Evolutionary conservation across 805 yeast species (phyloP), one percentile per base, ranked within the genome.

Genomic region (Metschnikowia baotianmanensis): DNA sequence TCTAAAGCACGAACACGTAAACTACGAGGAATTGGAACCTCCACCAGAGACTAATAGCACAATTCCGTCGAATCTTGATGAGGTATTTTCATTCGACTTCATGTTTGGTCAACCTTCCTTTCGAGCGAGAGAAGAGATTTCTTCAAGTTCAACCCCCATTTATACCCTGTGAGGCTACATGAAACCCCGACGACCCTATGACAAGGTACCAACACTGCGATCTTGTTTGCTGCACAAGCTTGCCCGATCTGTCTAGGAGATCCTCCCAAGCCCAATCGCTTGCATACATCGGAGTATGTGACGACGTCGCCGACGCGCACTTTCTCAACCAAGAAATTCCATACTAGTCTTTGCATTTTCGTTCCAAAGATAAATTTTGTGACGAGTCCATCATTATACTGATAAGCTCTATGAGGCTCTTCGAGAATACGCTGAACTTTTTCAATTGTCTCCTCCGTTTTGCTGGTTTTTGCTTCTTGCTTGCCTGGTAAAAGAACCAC

Each of bases 131-230:
- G 37, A 21, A 51, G 46, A 31, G 27, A 38, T 29, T 19, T 38
- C 49, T 71, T 71, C 32, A 68, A 37, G 5, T 47, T 51, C 4
- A 53, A 35, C 2, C 75, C 75, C 62, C 66, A 69, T 36, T 63
- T 54, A 48, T 61, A 72, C 5, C 73, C 72, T 12, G 68, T 62
- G 9, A 65, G 52, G 20, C 54, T 55, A 5, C 62, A 62, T 22
- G 45, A 43, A 6, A 52, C 51, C 11, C 64, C 58, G 16, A 69
- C 30, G 1, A 70, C 69, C 35, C 74, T 51, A 50, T 72, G 76
- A 48, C 77, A 71, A 1, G 77, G 76, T 4, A 72, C 56, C 4
- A 71, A 23, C 4, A 70, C 32, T 2, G 74, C 68, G 9, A 71
- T 47, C 19, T 56, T 57, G 47, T 72, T 72, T 15, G 65, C 57